Conservation (phyloP, 257 asterid genomes). For the Sherardia arvensis region DNA sequence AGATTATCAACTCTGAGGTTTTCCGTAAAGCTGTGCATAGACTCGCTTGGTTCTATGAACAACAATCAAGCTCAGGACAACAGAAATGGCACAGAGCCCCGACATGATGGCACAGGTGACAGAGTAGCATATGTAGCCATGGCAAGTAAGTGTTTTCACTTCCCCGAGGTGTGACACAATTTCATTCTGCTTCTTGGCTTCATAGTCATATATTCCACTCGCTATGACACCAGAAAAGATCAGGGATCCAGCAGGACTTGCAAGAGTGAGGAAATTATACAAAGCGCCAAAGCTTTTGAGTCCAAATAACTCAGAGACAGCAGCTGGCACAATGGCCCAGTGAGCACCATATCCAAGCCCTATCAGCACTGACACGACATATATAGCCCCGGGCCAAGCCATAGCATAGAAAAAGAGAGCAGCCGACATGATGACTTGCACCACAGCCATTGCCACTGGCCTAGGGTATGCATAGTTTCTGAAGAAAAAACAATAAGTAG, state of each 20-base stretch:
- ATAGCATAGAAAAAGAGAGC: slow-evolving; percentile 31
- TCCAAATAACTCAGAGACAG: slow-evolving; percentile 35
- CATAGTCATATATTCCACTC: slow-evolving; percentile 70
- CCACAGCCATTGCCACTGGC: slow-evolving; percentile 39
- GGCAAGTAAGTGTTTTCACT: slow-evolving; percentile 24
- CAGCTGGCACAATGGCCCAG: slow-evolving; percentile 45
- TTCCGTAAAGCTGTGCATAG: slow-evolving; percentile 27
- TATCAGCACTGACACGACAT: slow-evolving; percentile 27
- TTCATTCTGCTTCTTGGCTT: slow-evolving; percentile 59
- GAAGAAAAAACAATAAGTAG: neutral
- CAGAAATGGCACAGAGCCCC: slow-evolving; percentile 29
- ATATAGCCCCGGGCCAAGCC: slow-evolving; percentile 32
- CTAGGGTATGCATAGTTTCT: slow-evolving; percentile 39
- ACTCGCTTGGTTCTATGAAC: slow-evolving; percentile 40
- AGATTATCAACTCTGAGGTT: slow-evolving; percentile 14
- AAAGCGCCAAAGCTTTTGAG: slow-evolving; percentile 39
- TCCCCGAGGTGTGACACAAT: slow-evolving; percentile 2
- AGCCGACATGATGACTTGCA: slow-evolving; percentile 32
- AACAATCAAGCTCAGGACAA: slow-evolving; percentile 27
- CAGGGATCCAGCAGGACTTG: slow-evolving; percentile 79
- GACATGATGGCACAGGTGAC: slow-evolving; percentile 34
- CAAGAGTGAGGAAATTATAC: slow-evolving; percentile 74
- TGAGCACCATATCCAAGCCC: slow-evolving; percentile 43
- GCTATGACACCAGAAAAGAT: slow-evolving; percentile 74
- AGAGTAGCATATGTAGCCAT: slow-evolving; percentile 32